Percentiles rank a stretch among this genome's conserved stretches.
Evolutionary conservation across 768 basidiomycete species (phyloP).

Genomic region (Kwoniella botswanensis): DNA sequence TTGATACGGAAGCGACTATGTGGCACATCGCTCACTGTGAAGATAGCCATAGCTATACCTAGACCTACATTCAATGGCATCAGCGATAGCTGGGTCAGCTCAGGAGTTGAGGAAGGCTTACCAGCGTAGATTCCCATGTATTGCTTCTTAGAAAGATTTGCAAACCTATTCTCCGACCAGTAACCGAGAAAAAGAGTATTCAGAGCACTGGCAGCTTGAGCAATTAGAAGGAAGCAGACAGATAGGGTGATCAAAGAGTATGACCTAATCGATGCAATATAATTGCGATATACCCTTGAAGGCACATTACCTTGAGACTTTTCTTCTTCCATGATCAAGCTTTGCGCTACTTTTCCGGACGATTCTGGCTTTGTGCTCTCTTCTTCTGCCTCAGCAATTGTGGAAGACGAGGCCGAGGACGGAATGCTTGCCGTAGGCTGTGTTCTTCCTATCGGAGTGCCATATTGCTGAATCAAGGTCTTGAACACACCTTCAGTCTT

Average conservation of each 20-base stretch:
- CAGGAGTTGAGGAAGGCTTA: not conserved
- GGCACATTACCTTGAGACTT: conserved; percentile 65
- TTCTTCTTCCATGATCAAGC: conserved; percentile 63
- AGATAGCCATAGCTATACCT: conserved; percentile 32
- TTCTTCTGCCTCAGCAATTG: not conserved
- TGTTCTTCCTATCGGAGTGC: not conserved
- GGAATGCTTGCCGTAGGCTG: not conserved
- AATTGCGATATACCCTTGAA: conserved; percentile 61
- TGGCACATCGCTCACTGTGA: conserved; percentile 16
- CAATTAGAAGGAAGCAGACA: conserved; percentile 46
- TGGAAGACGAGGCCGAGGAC: no score
- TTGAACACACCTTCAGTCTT: no score
- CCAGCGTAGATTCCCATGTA: conserved; percentile 70
- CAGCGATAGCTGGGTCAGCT: not conserved
- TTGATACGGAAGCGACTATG: not conserved
- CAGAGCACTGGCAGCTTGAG: conserved; percentile 66
- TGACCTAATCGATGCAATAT: conserved; percentile 25
- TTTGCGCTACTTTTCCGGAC: conserved; percentile 20
- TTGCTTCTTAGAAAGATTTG: conserved; percentile 65
- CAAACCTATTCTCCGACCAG: conserved; percentile 69
- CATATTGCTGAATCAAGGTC: no score
- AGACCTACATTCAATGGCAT: conserved; percentile 24
- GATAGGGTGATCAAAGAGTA: conserved; percentile 39
- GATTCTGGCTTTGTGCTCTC: not conserved
- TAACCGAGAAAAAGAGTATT: conserved; percentile 75